phyloP scores from a whole-genome alignment of 208 protist genomes.

The Trypanosoma platydactyli region DNA sequence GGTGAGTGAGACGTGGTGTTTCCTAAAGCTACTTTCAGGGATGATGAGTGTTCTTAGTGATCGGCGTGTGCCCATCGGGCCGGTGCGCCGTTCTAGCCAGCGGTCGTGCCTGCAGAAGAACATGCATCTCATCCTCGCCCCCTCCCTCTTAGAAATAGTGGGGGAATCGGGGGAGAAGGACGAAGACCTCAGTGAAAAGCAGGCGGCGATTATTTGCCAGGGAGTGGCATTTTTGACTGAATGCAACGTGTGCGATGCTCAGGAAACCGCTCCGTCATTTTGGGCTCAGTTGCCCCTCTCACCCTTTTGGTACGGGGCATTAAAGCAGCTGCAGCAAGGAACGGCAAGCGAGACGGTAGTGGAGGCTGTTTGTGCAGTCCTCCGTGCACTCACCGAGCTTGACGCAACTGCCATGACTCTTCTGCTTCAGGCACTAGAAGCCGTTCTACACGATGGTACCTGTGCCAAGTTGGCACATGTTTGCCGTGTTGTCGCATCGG shows the following conservation, averaged over 20 bases:
- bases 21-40: slow-evolving; percentile 35
- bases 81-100: slow-evolving; percentile 60
- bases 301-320: slow-evolving; percentile 44
- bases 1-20: slow-evolving; percentile 23
- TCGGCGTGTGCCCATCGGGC: slow-evolving; percentile 51
- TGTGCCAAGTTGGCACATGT: slow-evolving; percentile 15
- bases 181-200: slow-evolving; percentile 14
- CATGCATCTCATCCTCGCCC: slow-evolving; percentile 28
- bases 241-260: slow-evolving; percentile 46
- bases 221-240: slow-evolving; percentile 52
- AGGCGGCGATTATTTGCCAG: slow-evolving; percentile 26
- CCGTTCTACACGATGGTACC: slow-evolving; percentile 20
- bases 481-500: slow-evolving; percentile 47
- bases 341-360: slow-evolving; percentile 14
- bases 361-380: slow-evolving; percentile 40
- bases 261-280: slow-evolving; percentile 54
- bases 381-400: slow-evolving; percentile 56
- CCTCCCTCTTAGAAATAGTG: neutral
- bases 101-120: slow-evolving; percentile 49
- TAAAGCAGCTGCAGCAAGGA: slow-evolving; percentile 29
- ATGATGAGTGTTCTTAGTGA: slow-evolving; percentile 63
- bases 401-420: slow-evolving; percentile 44
- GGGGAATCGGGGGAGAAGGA: neutral
- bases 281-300: slow-evolving; percentile 50
- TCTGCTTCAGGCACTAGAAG: slow-evolving; percentile 36